Base-by-base conservation (phyloP, 148 eudicot species). In the Vaccinium darrowii region DNA sequence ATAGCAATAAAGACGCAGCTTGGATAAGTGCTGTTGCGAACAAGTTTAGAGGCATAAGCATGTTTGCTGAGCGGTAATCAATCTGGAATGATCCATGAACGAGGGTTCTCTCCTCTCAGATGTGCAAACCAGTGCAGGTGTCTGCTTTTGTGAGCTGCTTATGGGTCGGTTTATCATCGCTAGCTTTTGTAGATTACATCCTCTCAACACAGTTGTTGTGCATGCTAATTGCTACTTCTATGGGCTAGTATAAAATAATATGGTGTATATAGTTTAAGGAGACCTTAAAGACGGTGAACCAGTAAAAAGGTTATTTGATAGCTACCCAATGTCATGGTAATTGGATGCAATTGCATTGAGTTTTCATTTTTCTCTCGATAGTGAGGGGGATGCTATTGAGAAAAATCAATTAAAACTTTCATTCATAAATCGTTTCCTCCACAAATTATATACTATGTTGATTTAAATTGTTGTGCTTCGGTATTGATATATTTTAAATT, bases 1-100 rank as follows among this genome's bases (percentile, higher is more conserved):
- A 90, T 83, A 92, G 86, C 82, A 89, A 91, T 56, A 95, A 89
- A 90, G 98, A 95, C 83, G 88, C 85, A 86, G 90, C 91, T 50
- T 97, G 99, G 98, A 91, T 94, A 82, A 87, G 90, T 88, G 96
- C 99, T 82, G 86, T 95, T 57, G 91, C 96, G 51, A 92, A 90
- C 87, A 97, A 95, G 87, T 97, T 93, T 84, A 81, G 85, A 88
- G 92, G 89, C 88, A 82, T 81, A 77, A 71, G 49, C 65, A 82
- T 65, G 80, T 73, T 14, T 30, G 13, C 57, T 80, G 54, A 9
- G 74, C 15, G 4, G 39, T 69, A 27, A 27, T 69, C 18, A 2
- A 14, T 69, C 16, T 25, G 3, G 27, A 23, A 8, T 63, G 71
- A 9, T 63, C 30, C 27, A 63, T n/a, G 8, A 36, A 36, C 4